A percentile compares a stretch with the other conserved stretches of the same genome.
Conservation (phyloP, 495 filamentous ascomycete genomes). For the Tuber melanosporum region DNA sequence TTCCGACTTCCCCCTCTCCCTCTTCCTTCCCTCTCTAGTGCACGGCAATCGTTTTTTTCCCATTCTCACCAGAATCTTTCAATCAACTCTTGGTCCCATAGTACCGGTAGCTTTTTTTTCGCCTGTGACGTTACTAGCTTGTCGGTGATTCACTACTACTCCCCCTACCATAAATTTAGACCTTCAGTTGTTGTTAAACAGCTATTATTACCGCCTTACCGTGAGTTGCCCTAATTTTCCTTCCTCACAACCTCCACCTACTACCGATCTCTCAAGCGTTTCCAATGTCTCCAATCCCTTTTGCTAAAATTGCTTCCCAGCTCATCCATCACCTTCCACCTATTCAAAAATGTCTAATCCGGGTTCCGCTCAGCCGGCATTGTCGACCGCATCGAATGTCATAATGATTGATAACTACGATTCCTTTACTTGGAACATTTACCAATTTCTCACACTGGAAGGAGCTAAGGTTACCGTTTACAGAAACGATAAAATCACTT, state of each 20-base stretch:
- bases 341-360: not conserved
- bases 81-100: not conserved
- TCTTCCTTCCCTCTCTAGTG: not conserved
- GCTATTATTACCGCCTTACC: not conserved
- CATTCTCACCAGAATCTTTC: not conserved
- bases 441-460: slow-evolving; percentile 92
- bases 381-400: slow-evolving; percentile 76
- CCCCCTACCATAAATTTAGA: too few species aligned
- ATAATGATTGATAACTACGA: slow-evolving; percentile 98
- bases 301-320: not conserved
- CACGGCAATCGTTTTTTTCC: not conserved
- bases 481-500: slow-evolving; percentile 82
- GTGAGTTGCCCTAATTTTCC: not conserved
- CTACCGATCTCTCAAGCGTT: not conserved
- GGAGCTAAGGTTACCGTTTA: slow-evolving; percentile 81
- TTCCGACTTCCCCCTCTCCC: not conserved
- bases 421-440: slow-evolving; percentile 98
- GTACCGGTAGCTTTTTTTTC: too few species aligned
- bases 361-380: slow-evolving; percentile 42
- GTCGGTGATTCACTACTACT: too few species aligned
- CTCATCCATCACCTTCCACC: not conserved
- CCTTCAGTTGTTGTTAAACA: not conserved
- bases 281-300: not conserved
- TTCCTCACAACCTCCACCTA: not conserved
- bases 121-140: too few species aligned